Evolutionary conservation across 352 stramenopile species (phyloP).

Genomic region (Elongisporangium anandrum): DNA sequence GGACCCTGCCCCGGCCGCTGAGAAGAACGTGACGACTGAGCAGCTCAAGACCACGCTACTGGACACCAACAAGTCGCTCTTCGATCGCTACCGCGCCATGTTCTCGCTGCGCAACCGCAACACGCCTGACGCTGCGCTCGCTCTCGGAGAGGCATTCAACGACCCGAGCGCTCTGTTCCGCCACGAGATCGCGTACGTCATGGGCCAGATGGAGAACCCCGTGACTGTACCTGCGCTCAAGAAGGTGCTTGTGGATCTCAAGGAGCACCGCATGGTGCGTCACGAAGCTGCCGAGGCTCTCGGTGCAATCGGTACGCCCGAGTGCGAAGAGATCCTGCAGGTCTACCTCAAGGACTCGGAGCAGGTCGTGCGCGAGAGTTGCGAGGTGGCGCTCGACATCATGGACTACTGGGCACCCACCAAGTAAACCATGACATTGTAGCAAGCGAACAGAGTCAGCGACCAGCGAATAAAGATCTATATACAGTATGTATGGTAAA

Average conservation of each 20-base stretch:
- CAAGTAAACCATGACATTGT: conserved; percentile 21
- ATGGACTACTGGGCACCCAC: conserved; percentile 93
- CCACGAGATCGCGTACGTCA: conserved; percentile 92
- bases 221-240: conserved; percentile 86
- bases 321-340: conserved; percentile 89
- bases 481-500: not conserved
- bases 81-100: conserved; percentile 95
- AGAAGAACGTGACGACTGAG: conserved; percentile 60
- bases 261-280: conserved; percentile 96
- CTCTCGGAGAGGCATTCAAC: conserved; percentile 65
- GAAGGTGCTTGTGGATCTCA: conserved; percentile 81
- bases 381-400: conserved; percentile 95
- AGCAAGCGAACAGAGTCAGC: not conserved
- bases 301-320: conserved; percentile 91
- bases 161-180: conserved; percentile 85
- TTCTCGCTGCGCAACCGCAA: conserved; percentile 97
- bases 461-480: not conserved
- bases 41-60: conserved; percentile 88
- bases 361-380: conserved; percentile 93
- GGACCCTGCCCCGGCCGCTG: conserved; percentile 91
- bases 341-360: conserved; percentile 67
- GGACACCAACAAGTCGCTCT: conserved; percentile 85
- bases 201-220: conserved; percentile 92
- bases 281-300: conserved; percentile 97
- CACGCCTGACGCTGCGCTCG: conserved; percentile 81